Percentiles rank a stretch among this genome's conserved stretches.
phyloP scores from a whole-genome alignment of 805 yeast genomes.

The Saccharomyces paradoxus region DNA sequence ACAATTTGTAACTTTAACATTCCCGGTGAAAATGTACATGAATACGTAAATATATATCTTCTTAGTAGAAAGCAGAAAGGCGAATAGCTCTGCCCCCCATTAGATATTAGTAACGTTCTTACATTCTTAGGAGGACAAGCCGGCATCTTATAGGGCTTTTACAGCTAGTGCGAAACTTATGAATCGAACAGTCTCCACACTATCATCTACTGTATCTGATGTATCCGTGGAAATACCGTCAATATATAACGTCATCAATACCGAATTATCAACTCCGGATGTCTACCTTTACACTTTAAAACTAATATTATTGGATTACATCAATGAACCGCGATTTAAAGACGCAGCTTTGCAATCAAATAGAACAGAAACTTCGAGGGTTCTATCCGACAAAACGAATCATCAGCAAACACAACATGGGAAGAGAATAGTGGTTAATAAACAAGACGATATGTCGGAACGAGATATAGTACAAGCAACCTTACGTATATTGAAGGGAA shows the following conservation, averaged over 20 bases:
- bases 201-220: conserved; percentile 7
- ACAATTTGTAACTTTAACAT: not conserved
- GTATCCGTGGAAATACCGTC: conserved; percentile 4
- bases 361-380: not conserved
- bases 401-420: not conserved
- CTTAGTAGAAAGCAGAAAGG: not conserved
- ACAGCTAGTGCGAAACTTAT: conserved; percentile 1
- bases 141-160: not conserved
- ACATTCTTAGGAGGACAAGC: not conserved
- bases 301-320: conserved; percentile 49
- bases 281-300: conserved; percentile 46
- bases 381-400: not conserved
- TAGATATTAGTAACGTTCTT: not conserved
- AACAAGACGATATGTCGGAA: not conserved
- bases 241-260: not conserved
- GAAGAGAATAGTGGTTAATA: not conserved
- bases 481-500: conserved; percentile 40
- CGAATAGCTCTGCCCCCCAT: not conserved
- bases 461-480: conserved; percentile 13
- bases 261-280: conserved; percentile 3
- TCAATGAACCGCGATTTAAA: conserved; percentile 56
- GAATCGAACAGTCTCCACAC: conserved; percentile 9
- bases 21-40: not conserved
- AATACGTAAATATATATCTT: not conserved
- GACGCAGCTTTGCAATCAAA: conserved; percentile 6